Evolutionary conservation across 495 filamentous ascomycete genomes (phyloP).

Genomic region (Talaromyces thailandensis): DNA sequence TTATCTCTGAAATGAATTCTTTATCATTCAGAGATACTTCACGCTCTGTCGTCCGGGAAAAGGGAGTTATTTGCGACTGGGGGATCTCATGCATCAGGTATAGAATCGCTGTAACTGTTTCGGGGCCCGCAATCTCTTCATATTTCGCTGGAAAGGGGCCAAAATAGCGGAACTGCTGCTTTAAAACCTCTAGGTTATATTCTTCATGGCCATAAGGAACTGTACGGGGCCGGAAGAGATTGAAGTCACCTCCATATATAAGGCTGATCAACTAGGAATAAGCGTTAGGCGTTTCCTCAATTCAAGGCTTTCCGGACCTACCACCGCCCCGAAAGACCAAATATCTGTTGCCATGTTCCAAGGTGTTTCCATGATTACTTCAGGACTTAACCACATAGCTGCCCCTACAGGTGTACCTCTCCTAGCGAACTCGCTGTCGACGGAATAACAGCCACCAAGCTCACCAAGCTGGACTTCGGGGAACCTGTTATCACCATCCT

Average conservation of each 20-base stretch:
- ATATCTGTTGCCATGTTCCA: conserved; percentile 10
- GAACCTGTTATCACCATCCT: conserved; percentile 7
- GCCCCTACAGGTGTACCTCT: conserved; percentile 8
- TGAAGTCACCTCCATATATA: conserved; percentile 10
- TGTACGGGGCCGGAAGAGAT: conserved; percentile 7
- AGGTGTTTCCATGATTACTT: conserved; percentile 11
- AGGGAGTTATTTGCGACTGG: background rate
- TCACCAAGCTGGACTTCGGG: conserved; percentile 9
- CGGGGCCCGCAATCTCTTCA: conserved; percentile 7
- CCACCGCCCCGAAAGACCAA: conserved; percentile 10
- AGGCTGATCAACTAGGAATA: conserved; percentile 9
- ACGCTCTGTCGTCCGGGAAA: background rate
- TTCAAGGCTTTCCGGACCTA: background rate
- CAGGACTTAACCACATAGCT: conserved; percentile 9
- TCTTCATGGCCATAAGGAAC: conserved; percentile 10
- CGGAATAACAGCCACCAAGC: conserved; percentile 8
- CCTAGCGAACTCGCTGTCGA: conserved; percentile 5
- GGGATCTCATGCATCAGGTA: conserved; percentile 5
- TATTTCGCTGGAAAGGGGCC: conserved; percentile 9
- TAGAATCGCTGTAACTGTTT: conserved; percentile 2
- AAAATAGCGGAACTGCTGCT: conserved; percentile 9
- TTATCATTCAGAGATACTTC: conserved; percentile 1
- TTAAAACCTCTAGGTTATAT: conserved; percentile 9
- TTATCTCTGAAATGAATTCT: conserved; percentile 3
- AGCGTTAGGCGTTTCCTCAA: background rate